Conservation (phyloP, 192 early-diverging fungal species). For the Podila horticola region DNA sequence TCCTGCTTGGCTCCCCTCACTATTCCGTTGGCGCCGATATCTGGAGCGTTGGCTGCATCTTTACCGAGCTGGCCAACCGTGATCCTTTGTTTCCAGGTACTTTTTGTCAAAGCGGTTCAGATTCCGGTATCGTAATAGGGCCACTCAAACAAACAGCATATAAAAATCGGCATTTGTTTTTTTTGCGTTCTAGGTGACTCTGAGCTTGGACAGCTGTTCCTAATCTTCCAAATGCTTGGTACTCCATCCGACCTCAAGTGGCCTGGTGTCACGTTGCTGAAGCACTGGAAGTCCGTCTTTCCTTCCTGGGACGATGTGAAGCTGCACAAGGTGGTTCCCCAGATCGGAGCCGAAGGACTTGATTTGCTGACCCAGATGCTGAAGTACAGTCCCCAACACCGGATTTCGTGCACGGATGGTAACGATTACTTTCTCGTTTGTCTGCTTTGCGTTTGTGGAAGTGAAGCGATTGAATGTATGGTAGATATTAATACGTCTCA, state of each 20-base stretch:
- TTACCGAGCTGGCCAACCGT: slow-evolving; percentile 88
- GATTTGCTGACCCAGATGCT: slow-evolving; percentile 80
- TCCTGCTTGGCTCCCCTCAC: slow-evolving; percentile 86
- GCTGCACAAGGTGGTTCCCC: slow-evolving; percentile 59
- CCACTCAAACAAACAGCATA: too few species aligned
- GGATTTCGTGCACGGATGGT: slow-evolving; percentile 77
- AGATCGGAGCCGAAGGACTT: slow-evolving; percentile 71
- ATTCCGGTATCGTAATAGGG: neutral
- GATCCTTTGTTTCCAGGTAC: slow-evolving; percentile 87
- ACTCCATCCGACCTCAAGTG: slow-evolving; percentile 84
- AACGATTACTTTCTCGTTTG: slow-evolving; percentile 54
- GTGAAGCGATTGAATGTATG: too few species aligned
- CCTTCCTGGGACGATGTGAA: slow-evolving; percentile 74
- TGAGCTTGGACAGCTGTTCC: slow-evolving; percentile 94
- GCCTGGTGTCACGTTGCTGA: slow-evolving; percentile 78
- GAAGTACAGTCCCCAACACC: slow-evolving; percentile 75
- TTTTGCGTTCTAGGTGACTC: slow-evolving; percentile 68
- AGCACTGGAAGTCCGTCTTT: slow-evolving; percentile 85
- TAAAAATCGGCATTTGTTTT: neutral
- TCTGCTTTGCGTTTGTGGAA: neutral
- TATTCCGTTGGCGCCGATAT: slow-evolving; percentile 95
- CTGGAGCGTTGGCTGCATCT: slow-evolving; percentile 97
- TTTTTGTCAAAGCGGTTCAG: neutral
- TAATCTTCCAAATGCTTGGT: slow-evolving; percentile 87
- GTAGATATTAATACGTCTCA: too few species aligned